Base-by-base conservation (phyloP, 352 stramenopile species). In the Thalassiosira hispida region DNA sequence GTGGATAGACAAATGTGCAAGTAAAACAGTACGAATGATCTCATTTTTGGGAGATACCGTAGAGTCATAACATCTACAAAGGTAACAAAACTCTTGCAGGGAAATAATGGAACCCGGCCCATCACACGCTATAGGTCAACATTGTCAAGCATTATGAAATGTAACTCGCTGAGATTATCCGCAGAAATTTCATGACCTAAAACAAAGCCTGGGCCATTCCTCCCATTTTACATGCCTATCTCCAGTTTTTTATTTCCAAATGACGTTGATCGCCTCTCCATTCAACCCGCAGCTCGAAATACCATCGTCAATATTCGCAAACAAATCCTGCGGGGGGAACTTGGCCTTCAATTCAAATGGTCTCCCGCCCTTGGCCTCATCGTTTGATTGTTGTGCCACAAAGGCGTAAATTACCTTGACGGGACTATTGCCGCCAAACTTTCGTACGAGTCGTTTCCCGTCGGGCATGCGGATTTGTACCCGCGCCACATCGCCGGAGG, bases 381-480 rank as follows among this genome's bases (percentile, higher is more conserved):
- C 71, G 68, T 82, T 89, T 0, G 73, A 85, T 85, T 91, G 85
- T 69, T 91, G 62, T 52, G 79, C 86, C 63, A 90, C 65, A 73
- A 89, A 91, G 9, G 86, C 86, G 81, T 93, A 93, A 67, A 93
- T 86, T 8, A 81, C 55, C 64, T 85, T 89, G 47, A 92, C 82
- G 16, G 51, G 47, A 46, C 73, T 49, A 4, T 77, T 71, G 44
- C 53, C 25, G 22, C 69, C 25, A 78, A 93, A 93, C 57, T 84
- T 90, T 38, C 88, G 73, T 12, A 93, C 83, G 1, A 86, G 57
- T 44, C 84, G 73, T 71, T 88, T 90, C 12, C 83, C 88, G 79
- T 93, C 78, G 7, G 88, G 88, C 86, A 92, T 90, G 44, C 86
- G 84, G 59, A 93, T 74, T 73, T 90, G 81, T 25, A 93, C 81